phyloP scores from a whole-genome alignment of 768 basidiomycete genomes.

The Pseudohyphozyma bogoriensis region DNA sequence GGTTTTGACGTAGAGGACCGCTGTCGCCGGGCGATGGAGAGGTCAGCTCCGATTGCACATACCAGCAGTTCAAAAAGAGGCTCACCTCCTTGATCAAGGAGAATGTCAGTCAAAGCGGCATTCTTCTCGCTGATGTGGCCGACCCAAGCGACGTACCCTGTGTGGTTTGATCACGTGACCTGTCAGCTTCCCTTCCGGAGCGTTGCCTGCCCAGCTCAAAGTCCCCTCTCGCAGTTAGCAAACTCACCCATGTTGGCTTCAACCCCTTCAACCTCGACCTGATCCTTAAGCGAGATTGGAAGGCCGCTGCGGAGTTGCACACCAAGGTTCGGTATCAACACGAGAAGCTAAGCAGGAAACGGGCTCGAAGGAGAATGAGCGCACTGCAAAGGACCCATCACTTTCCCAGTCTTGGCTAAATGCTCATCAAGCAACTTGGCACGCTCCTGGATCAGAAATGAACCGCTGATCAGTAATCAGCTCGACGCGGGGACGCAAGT shows the following conservation, averaged over 20 bases:
- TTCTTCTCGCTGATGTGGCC: constrained; percentile 47
- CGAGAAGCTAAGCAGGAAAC: no score
- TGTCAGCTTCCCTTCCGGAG: no score
- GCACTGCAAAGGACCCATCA: constrained; percentile 50
- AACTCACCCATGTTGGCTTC: not conserved
- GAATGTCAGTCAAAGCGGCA: constrained; percentile 49
- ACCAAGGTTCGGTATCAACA: not conserved
- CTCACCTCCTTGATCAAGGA: constrained; percentile 49
- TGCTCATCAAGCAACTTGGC: constrained; percentile 61
- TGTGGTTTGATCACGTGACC: no score
- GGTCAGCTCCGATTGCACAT: constrained; percentile 47
- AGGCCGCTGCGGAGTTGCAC: not conserved
- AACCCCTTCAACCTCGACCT: constrained; percentile 8
- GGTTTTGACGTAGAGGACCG: constrained; percentile 27
- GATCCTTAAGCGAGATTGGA: constrained; percentile 22
- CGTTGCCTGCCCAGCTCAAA: no score
- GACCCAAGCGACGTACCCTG: constrained; percentile 67
- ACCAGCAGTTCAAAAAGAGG: constrained; percentile 9
- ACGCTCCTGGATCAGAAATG: no score
- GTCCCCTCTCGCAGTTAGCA: no score
- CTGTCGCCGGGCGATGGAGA: constrained; percentile 60
- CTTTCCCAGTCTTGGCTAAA: constrained; percentile 51
- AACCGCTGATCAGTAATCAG: no score
- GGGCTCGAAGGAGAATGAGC: not conserved
- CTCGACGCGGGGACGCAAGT: no score